Percentiles rank a stretch among this genome's conserved stretches.
Evolutionary conservation across 371 early-diverging fungal genomes (phyloP).

Genomic region (Mortierella sp.): DNA sequence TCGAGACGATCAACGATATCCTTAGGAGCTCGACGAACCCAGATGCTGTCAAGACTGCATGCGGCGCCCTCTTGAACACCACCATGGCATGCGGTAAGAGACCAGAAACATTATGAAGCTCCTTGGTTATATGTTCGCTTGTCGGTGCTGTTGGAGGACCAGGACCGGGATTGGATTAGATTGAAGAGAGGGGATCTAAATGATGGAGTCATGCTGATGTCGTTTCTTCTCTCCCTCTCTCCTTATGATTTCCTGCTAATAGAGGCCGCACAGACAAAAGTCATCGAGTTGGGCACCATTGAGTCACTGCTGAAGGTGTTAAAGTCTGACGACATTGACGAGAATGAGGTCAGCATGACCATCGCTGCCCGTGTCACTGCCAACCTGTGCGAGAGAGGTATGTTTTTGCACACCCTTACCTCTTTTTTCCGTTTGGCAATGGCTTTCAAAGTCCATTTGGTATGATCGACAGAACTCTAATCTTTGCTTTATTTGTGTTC

Average conservation of each 20-base stretch:
- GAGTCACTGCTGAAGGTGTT: conserved; percentile 58
- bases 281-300: conserved; percentile 60
- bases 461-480: neutral
- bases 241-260: neutral
- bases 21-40: conserved; percentile 58
- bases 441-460: neutral
- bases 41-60: conserved; percentile 67
- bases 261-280: conserved; percentile 65
- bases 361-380: conserved; percentile 38
- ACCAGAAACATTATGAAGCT: neutral
- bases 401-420: neutral
- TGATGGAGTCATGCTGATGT: neutral
- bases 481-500: neutral
- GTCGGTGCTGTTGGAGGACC: too few species aligned
- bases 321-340: conserved; percentile 55
- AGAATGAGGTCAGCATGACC: conserved; percentile 57
- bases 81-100: conserved; percentile 82
- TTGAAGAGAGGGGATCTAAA: neutral
- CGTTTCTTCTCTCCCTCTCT: neutral
- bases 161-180: neutral
- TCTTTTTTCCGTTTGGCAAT: neutral
- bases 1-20: conserved; percentile 61
- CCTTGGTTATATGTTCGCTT: neutral
- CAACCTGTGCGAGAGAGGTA: conserved; percentile 53
- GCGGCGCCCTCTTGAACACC: conserved; percentile 81